Base-by-base conservation (phyloP, 2,329 filamentous ascomycete genomes). In the Cryphonectria japonica region DNA sequence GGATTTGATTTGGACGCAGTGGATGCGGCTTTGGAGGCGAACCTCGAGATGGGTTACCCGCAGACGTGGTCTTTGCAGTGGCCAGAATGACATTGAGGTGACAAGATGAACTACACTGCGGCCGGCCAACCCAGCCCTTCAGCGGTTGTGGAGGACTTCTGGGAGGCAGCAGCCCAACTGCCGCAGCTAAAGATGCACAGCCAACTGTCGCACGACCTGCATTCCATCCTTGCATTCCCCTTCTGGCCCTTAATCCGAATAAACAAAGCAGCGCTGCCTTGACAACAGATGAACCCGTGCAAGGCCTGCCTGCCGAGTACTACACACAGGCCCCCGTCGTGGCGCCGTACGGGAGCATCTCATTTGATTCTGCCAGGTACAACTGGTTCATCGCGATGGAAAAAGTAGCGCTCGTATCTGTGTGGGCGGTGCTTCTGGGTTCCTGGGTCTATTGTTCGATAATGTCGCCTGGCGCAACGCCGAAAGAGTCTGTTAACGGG, bases 21-120 rank as follows among this genome's bases (percentile, higher is more conserved):
- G 34, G 86, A 88, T 73, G 85, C 86, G 26, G 86, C 84, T 0
- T 77, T 88, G 0, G 85, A 87, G 70, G 85, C 85, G 0, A 87
- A 87, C 68, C 78, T 88, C 2, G 86, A 88, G 63, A 85, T 88
- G 66, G 84, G 84, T 0, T 78, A 85, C 16, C 86, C 86, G 0
- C 83, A 85, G 0, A 86, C 86, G 59, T 88, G 85, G 86, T 72
- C 74, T 11, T 66, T 66, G 3, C 72, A 75, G 1, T 77, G 76
- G 75, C 71, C 66, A 11, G 70, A 69, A 19, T 29, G 0, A 26
- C 26, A 11, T 46, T 0, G 13, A 46, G 11, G 8, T 46, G 16
- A 43, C 59, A 19, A 22, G 32, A 32, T 50, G 43, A 19, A 22
- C 19, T 14, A 50, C 43, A 50, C 43, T 7, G 14, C 43, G 19